phyloP scores from a whole-genome alignment of 257 asterid species.

The Linderniella brevidens region DNA sequence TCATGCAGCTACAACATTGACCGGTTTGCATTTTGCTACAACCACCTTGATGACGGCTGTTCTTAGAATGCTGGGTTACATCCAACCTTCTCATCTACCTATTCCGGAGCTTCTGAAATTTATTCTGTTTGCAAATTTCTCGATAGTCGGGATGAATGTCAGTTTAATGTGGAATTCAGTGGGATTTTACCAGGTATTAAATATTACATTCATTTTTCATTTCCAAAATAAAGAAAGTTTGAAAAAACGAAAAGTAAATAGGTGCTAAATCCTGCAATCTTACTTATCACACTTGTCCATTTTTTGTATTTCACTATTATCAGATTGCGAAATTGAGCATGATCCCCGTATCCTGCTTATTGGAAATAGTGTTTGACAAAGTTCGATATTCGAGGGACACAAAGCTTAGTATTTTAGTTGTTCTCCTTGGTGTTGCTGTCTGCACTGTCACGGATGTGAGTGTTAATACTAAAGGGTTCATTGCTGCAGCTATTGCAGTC shows the following conservation, averaged over 20 bases:
- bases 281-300: neutral
- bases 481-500: conserved; percentile 85
- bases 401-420: conserved; percentile 70
- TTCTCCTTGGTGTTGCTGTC: conserved; percentile 87
- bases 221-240: conserved; percentile 3
- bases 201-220: conserved; percentile 10
- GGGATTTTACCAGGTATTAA: conserved; percentile 84
- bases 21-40: conserved; percentile 80
- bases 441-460: conserved; percentile 96
- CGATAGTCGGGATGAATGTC: conserved; percentile 93
- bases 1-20: conserved; percentile 72
- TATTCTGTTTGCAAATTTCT: conserved; percentile 75
- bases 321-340: conserved; percentile 95
- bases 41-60: conserved; percentile 66
- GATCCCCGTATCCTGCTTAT: conserved; percentile 88
- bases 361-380: conserved; percentile 72
- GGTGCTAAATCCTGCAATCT: neutral
- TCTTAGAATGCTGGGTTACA: conserved; percentile 89
- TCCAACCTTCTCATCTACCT: conserved; percentile 88
- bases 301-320: conserved; percentile 10
- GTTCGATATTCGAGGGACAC: conserved; percentile 88
- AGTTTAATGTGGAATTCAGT: conserved; percentile 97
- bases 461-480: conserved; percentile 72
- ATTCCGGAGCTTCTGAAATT: conserved; percentile 54
- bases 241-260: neutral